Conservation (phyloP, 129 eudicot genomes). For the Silybum marianum region DNA sequence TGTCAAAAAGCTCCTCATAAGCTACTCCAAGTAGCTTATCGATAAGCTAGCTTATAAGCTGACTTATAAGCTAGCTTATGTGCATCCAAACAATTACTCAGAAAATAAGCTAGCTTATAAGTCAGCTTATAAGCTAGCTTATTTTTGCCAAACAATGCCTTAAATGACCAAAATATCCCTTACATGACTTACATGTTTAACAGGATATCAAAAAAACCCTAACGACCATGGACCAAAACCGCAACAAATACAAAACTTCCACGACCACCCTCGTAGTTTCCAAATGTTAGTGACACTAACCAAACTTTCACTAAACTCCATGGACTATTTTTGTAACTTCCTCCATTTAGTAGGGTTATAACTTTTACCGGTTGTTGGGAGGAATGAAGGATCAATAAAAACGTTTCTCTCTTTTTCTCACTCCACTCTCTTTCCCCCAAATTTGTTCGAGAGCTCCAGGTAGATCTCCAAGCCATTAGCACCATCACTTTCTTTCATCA, state of each 20-base stretch:
- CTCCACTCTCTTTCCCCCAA: slow-evolving; percentile 13
- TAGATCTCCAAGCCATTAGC: slow-evolving; percentile 11
- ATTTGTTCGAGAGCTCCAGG: neutral
- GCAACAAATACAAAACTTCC: neutral
- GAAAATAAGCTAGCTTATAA: no score
- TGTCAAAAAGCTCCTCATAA: no score
- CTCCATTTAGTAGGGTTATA: neutral
- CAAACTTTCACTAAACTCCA: neutral
- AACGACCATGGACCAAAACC: neutral
- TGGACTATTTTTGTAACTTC: neutral
- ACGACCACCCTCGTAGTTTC: neutral
- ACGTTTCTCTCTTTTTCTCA: neutral
- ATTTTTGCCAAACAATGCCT: no score
- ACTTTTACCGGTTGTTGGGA: neutral
- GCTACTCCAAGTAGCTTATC: no score
- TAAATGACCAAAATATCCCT: neutral
- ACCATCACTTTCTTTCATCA: neutral
- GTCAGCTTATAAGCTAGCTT: no score
- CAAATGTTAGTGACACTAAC: neutral
- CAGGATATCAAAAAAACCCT: neutral
- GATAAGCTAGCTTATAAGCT: no score
- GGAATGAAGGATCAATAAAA: neutral
- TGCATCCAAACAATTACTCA: no score
- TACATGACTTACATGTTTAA: neutral
- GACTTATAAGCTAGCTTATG: no score